Base-by-base conservation (phyloP, 352 stramenopile species). In the Pythium catenulatum region DNA sequence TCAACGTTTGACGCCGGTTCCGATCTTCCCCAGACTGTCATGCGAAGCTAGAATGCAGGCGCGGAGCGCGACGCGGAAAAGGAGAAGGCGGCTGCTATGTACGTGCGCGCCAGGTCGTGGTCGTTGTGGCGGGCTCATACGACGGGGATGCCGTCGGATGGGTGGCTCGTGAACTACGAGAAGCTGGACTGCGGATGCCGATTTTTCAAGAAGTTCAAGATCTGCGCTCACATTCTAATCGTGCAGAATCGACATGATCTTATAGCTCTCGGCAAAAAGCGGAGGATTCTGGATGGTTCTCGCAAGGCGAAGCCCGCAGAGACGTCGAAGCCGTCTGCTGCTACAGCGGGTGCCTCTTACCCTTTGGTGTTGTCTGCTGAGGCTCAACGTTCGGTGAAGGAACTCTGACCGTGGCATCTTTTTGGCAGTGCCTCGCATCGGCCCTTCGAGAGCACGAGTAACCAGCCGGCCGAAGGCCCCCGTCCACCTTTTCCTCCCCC, bases 181-280 rank as follows among this genome's bases (percentile, higher is more conserved):
- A 30, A 21, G 2, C 32, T 32, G 5, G 15, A 36, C 6, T 82
- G 56, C 39, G 32, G 43, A 5, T 73, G 56, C 58, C 50, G 54
- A 13, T 82, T 73, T 21, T 82, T 73, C 32, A 9, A 34, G 21
- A 82, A 82, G 41, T 82, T 82, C 34, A 73, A 73, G 14, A 21
- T 82, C 17, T 73, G 74, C 30, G 66, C 66, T 9, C 66, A 75
- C 27, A 3, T 75, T n/a, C 17, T 58, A 15, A 58, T 58, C 43
- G 41, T 30, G 6, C 39, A 75, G 43, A 59, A 72, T 61, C 14
- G 50, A 13, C 13, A 61, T n/a, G n/a, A n/a, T n/a, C n/a, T n/a
- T n/a, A n/a, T n/a, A n/a, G n/a, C n/a, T n/a, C n/a, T n/a, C n/a
- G n/a, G n/a, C n/a, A n/a, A n/a, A n/a, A n/a, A n/a, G n/a, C n/a